These are phyloP conservation scores for Limnanthes douglasii DNA, from an alignment of 345 rosid genomes.

Conservation along the genomic window DNA sequence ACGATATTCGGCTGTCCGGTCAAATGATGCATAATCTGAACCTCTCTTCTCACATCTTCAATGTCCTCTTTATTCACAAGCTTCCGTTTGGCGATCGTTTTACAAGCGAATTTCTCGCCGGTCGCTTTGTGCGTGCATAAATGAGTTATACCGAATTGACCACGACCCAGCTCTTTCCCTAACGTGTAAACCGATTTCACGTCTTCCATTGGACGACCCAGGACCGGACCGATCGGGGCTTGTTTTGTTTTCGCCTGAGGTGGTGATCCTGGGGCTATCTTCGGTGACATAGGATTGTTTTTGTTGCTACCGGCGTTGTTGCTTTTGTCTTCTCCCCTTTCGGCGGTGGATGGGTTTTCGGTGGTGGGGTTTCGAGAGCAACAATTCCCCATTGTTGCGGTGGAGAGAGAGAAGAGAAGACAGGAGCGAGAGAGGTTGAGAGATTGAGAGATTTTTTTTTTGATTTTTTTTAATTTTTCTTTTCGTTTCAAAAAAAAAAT, in stretches of 20 bases:
- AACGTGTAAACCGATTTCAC: conserved; percentile 43
- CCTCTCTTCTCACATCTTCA: conserved; percentile 87
- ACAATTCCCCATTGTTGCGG: conserved; percentile 52
- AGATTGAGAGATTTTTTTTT: conserved; percentile 3
- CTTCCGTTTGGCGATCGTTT: conserved; percentile 79
- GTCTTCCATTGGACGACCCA: conserved; percentile 92
- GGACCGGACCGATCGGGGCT: conserved; percentile 45
- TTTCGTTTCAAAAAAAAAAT: too few relatives aligned
- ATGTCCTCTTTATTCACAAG: conserved; percentile 82
- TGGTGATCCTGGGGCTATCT: conserved; percentile 13
- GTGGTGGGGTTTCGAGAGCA: conserved; percentile 38
- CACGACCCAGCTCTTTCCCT: conserved; percentile 84
- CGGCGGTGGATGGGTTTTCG: conserved; percentile 10
- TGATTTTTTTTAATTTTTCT: conserved; percentile 4
- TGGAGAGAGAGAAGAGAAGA: conserved; percentile 13
- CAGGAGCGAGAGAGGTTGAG: conserved; percentile 7
- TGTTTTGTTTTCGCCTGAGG: conserved; percentile 23
- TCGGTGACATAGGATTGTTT: conserved; percentile 7
- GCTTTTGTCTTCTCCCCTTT: conserved; percentile 13
- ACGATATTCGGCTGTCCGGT: conserved; percentile 84
- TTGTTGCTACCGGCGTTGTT: neutral
- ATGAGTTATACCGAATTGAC: conserved; percentile 86
- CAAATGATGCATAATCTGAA: conserved; percentile 87
- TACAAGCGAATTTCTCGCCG: conserved; percentile 76
- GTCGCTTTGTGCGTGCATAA: conserved; percentile 61